Base-by-base conservation (phyloP, 1,284 basidiomycete species). In the Coniferiporia sulphurascens region DNA sequence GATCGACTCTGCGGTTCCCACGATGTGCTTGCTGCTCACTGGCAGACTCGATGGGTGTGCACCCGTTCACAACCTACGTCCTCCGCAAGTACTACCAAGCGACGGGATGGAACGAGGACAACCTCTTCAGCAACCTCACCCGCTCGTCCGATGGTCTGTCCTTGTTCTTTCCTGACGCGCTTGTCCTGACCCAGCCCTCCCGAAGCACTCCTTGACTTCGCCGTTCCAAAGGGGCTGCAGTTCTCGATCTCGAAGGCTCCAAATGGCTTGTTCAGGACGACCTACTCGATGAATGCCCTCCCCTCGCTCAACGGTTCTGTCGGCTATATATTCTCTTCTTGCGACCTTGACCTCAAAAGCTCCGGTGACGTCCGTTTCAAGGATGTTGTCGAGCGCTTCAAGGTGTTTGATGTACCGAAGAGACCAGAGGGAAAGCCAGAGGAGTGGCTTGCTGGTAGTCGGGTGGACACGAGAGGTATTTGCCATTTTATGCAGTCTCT, bases 51-150 rank as follows among this genome's bases (percentile, higher is more conserved):
- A 58, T 60, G 62, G 60, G 55, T 55, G 91, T 92, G 88, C 86
- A 91, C 73, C 87, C 89, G 7, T 94, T 94, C 70, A 87, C 90
- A 27, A 85, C 91, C 10, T 93, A 95, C 75, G 88, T 98, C 55
- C 79, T 98, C 48, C 86, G 89, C 64, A 88, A 82, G 70, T 98
- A 97, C 74, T 95, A 95, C 76, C 82, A 84, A 64, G 86, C 86
- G 12, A 97, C 93, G 46, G 91, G 91, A 63, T 98, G 95, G 95
- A 95, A 95, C 69, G 92, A 96, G 71, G 94, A 98, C 73, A 95
- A 95, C 69, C 81, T 95, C 6, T 98, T 95, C 69, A 86, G 90
- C 4, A 93, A 96, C 67, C 71, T 98, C 41, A 98, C 93, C 4
- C 83, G 92, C 46, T 91, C 93, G 41, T 95, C 93, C 0, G 88